These are phyloP conservation scores for Daldinia sp. DNA, from an alignment of 2,329 filamentous ascomycete genomes.

Conservation along the genomic window DNA sequence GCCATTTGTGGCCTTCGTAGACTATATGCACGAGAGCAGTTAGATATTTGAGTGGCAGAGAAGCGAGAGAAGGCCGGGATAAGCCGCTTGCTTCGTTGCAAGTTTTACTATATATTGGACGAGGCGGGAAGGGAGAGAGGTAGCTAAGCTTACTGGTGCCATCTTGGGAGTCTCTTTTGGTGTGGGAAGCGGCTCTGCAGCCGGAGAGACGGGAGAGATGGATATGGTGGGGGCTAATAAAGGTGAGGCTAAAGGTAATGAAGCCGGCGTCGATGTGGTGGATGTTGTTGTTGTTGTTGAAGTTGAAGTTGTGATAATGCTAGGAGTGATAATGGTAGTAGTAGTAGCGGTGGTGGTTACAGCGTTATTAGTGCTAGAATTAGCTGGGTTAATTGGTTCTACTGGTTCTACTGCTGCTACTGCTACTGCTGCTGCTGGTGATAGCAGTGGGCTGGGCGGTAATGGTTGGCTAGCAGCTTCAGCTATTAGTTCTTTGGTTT, in stretches of 20 bases:
- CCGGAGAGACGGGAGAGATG: slow-evolving; percentile 36
- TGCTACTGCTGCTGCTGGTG: slow-evolving; percentile 27
- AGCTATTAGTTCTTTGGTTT: slow-evolving; percentile 31
- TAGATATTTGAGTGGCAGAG: slow-evolving; percentile 26
- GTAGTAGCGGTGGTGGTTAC: slow-evolving; percentile 24
- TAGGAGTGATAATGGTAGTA: slow-evolving; percentile 41
- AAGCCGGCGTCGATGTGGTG: slow-evolving; percentile 39
- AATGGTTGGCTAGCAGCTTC: slow-evolving; percentile 42
- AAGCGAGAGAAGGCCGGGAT: neutral
- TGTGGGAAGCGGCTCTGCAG: slow-evolving; percentile 40
- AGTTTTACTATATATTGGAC: neutral
- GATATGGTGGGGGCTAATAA: slow-evolving; percentile 45
- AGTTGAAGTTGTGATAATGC: slow-evolving; percentile 27
- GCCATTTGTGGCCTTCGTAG: slow-evolving; percentile 46
- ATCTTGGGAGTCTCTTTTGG: slow-evolving; percentile 55
- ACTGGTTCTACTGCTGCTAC: no score
- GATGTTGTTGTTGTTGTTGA: slow-evolving; percentile 18
- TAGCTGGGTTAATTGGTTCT: no score
- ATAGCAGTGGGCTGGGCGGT: slow-evolving; percentile 44
- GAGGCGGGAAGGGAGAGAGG: slow-evolving; percentile 5
- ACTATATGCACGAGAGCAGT: slow-evolving; percentile 34
- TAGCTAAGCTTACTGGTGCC: slow-evolving; percentile 61
- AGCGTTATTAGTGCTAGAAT: slow-evolving; percentile 7
- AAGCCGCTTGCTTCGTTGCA: slow-evolving; percentile 21
- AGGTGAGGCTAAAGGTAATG: slow-evolving; percentile 46